Evolutionary conservation across 257 asterid genomes (phyloP).

Genomic region (Nicotiana knightiana): DNA sequence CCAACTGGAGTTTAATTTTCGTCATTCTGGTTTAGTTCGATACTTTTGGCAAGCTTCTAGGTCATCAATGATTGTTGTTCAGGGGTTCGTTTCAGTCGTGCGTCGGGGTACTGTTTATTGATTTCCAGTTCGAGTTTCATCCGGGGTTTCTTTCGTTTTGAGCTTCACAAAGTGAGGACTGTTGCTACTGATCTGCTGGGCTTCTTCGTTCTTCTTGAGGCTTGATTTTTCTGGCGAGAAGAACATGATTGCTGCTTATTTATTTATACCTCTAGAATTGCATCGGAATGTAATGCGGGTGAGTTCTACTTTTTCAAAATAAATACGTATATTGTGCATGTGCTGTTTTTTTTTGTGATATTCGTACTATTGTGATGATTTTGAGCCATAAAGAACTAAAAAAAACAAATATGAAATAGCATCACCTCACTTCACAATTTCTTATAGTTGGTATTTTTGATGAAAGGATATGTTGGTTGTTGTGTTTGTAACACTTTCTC

Average conservation of each 20-base stretch:
- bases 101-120: too few species aligned
- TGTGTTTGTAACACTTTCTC: background rate
- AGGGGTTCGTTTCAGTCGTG: too few species aligned
- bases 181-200: too few species aligned
- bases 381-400: background rate
- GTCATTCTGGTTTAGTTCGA: too few species aligned
- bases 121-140: too few species aligned
- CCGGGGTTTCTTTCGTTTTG: too few species aligned
- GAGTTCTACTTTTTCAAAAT: background rate
- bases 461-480: background rate
- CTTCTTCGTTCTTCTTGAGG: background rate
- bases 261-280: conserved; percentile 1
- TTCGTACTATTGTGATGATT: background rate
- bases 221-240: background rate
- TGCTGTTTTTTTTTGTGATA: background rate
- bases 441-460: background rate
- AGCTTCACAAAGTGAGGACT: too few species aligned
- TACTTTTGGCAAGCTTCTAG: too few species aligned
- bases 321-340: background rate
- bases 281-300: background rate
- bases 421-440: background rate
- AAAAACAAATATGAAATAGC: too few species aligned
- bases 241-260: background rate
- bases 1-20: too few species aligned
- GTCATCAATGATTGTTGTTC: too few species aligned